A percentile compares a stretch with the other conserved stretches of the same genome.
Evolutionary conservation across 2,329 filamentous ascomycete species (phyloP).

Genomic region (Botrytis aclada): DNA sequence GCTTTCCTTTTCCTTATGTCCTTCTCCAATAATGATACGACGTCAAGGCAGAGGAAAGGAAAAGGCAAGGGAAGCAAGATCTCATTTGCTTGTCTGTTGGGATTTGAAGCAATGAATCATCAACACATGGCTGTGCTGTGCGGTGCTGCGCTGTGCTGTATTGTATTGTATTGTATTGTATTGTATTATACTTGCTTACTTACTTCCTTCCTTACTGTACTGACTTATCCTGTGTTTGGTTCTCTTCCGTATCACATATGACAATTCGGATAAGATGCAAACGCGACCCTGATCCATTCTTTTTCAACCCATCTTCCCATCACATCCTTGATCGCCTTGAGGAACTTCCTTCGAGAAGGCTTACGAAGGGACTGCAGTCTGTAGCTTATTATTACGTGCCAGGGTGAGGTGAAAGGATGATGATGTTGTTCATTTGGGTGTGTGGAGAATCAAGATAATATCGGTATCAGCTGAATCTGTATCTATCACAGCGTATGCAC

Average conservation of each 20-base stretch:
- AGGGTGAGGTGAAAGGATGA: neutral
- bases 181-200: no score
- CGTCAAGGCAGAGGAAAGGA: neutral
- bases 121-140: neutral
- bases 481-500: neutral
- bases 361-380: neutral
- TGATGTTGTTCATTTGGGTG: neutral
- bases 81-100: neutral
- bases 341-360: constrained; percentile 3
- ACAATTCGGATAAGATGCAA: neutral
- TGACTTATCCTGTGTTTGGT: no score
- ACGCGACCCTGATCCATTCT: constrained; percentile 7
- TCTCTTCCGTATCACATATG: neutral
- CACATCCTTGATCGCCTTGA: neutral
- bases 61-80: neutral
- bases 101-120: neutral
- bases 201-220: no score
- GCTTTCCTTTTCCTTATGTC: neutral
- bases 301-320: neutral
- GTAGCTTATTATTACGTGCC: neutral
- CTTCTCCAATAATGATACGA: neutral
- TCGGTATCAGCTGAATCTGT: neutral
- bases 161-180: no score
- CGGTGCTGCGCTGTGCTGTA: neutral
- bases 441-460: neutral